Evolutionary conservation across 2,329 filamentous ascomycete species (phyloP).

Genomic region (Trichoderma breve): DNA sequence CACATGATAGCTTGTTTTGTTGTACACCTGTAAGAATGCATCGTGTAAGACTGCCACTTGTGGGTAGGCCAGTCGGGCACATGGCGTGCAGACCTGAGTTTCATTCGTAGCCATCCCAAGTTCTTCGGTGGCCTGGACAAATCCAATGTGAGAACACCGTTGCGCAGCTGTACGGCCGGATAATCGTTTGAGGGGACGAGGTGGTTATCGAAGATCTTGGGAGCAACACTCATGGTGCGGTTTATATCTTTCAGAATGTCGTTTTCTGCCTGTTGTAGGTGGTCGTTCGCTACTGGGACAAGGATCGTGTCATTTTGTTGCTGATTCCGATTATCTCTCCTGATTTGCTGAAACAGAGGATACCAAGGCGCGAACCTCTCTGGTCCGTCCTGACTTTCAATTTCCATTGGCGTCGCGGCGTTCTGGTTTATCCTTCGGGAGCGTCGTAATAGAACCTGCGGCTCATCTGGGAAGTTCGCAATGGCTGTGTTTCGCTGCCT

Average conservation of each 20-base stretch:
- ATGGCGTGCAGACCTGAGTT: not conserved
- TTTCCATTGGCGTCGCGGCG: not conserved
- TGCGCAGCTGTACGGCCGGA: slow-evolving; percentile 2
- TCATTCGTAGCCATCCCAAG: not conserved
- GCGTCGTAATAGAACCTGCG: not conserved
- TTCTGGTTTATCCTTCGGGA: not conserved
- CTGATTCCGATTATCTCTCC: not conserved
- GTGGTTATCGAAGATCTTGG: not conserved
- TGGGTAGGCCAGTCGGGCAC: not conserved
- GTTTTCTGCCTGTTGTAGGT: not conserved
- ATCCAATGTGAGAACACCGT: not conserved
- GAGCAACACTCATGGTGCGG: not conserved
- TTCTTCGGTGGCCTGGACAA: not conserved
- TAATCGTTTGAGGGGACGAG: not conserved
- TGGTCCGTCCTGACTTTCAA: not conserved
- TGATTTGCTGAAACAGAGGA: not conserved
- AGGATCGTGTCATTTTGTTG: not conserved
- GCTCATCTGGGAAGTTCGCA: not conserved
- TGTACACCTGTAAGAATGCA: not conserved
- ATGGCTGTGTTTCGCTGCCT: not conserved
- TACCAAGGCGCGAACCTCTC: slow-evolving; percentile 13
- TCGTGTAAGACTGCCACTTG: not conserved
- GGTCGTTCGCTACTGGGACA: not conserved
- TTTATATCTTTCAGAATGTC: not conserved
- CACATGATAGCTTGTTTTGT: not conserved